phyloP scores from a whole-genome alignment of 2,329 filamentous ascomycete species.

The Diaporthe citri region DNA sequence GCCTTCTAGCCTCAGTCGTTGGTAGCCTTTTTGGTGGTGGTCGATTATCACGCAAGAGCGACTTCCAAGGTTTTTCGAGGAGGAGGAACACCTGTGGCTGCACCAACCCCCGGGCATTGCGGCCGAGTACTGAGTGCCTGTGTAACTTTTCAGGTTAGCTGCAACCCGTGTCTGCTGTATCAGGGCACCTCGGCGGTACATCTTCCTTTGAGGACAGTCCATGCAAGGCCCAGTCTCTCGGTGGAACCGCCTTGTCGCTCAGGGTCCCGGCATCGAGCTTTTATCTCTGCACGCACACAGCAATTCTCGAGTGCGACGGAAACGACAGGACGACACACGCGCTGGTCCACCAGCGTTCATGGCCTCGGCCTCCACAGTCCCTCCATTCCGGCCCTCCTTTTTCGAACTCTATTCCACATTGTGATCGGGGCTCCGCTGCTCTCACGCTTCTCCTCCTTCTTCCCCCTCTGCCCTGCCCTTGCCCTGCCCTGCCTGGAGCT shows the following conservation, averaged over 20 bases:
- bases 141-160: neutral
- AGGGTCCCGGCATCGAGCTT: slow-evolving; percentile 22
- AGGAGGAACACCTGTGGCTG: neutral
- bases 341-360: neutral
- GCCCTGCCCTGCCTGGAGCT: neutral
- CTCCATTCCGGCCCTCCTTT: slow-evolving; percentile 20
- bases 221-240: neutral
- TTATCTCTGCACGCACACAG: neutral
- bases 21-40: neutral
- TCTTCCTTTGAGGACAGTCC: neutral
- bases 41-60: slow-evolving; percentile 37
- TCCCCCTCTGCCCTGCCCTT: neutral
- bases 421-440: slow-evolving; percentile 3
- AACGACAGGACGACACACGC: slow-evolving; percentile 9
- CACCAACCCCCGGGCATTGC: neutral
- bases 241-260: slow-evolving; percentile 23
- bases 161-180: neutral
- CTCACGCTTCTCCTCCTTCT: neutral
- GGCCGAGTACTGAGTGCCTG: neutral
- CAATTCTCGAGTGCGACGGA: neutral
- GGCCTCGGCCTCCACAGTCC: slow-evolving; percentile 29
- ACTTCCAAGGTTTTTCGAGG: slow-evolving; percentile 24
- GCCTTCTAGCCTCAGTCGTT: slow-evolving; percentile 4
- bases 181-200: slow-evolving; percentile 7
- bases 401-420: slow-evolving; percentile 9